A percentile compares a stretch with the other conserved stretches of the same genome.
Conservation (phyloP, 1,139 yeast species). For the Arxiozyma heterogenica region DNA sequence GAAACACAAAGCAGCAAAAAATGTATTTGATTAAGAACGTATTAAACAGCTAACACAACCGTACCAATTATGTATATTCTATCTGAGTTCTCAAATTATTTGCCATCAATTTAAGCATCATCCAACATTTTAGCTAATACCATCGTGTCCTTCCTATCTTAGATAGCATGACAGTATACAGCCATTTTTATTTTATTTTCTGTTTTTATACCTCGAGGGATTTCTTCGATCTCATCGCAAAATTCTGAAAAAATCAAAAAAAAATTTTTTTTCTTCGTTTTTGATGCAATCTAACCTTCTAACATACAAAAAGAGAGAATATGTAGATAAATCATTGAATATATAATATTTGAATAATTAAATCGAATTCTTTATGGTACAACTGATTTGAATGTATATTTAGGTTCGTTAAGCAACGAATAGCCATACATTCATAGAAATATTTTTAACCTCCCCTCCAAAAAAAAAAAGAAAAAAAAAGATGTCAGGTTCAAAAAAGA, state of each 20-base stretch:
- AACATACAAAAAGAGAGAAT: not conserved
- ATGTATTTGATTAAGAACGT: constrained; percentile 1
- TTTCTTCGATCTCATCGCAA: not conserved
- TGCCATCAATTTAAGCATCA: no score
- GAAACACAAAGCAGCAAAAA: not conserved
- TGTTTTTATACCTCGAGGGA: not conserved
- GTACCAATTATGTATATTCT: not conserved
- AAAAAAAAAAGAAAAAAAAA: not conserved
- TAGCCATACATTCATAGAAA: not conserved
- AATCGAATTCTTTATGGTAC: not conserved
- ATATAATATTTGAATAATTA: no score
- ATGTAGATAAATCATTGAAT: not conserved
- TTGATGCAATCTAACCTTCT: not conserved
- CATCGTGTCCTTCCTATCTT: no score
- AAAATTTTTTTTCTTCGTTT: not conserved
- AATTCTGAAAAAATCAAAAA: no score
- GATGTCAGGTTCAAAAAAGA: not conserved
- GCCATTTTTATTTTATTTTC: no score
- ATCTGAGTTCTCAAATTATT: no score
- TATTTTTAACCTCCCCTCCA: not conserved
- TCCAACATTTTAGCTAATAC: no score
- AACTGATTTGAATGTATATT: no score
- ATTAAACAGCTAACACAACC: not conserved
- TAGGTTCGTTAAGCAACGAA: not conserved
- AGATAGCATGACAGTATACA: no score